Percentiles rank a stretch among this genome's conserved stretches.
These are phyloP conservation scores for Claviceps paspali DNA, from an alignment of 2,329 filamentous ascomycete species.

Conservation along the genomic window DNA sequence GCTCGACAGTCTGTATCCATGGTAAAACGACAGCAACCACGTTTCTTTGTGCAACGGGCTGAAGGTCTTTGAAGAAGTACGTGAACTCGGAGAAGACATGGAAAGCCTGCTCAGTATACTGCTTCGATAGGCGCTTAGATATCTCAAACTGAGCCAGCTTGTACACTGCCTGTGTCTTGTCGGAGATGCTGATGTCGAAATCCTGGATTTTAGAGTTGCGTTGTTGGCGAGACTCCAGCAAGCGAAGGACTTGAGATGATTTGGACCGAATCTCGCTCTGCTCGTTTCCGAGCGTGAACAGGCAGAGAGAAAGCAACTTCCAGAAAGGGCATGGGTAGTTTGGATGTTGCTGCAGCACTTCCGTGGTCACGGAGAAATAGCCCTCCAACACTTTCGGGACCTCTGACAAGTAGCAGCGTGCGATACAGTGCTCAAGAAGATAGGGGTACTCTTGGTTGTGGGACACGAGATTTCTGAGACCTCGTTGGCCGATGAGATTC, in stretches of 20 bases:
- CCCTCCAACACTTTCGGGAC: conserved; percentile 75
- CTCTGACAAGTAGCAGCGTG: conserved; percentile 76
- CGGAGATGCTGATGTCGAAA: conserved; percentile 94
- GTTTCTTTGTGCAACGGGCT: conserved; percentile 73
- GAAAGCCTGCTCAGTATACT: conserved; percentile 80
- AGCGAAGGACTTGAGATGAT: conserved; percentile 65
- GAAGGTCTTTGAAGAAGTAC: conserved; percentile 76
- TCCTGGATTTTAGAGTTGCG: conserved; percentile 85
- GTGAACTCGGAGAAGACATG: conserved; percentile 94
- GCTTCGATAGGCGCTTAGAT: conserved; percentile 74
- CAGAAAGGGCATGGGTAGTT: conserved; percentile 77
- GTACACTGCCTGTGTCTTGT: conserved; percentile 96
- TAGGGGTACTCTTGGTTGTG: conserved; percentile 81
- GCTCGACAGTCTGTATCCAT: conserved; percentile 89
- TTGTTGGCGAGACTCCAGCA: conserved; percentile 63
- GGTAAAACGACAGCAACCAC: conserved; percentile 88
- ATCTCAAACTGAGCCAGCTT: conserved; percentile 96
- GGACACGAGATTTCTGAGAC: conserved; percentile 75
- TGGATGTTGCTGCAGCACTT: conserved; percentile 71
- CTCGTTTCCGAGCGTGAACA: conserved; percentile 88
- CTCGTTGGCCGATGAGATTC: conserved; percentile 76
- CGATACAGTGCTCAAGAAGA: conserved; percentile 76
- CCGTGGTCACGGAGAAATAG: conserved; percentile 84
- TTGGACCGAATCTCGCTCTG: conserved; percentile 80
- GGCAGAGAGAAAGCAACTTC: conserved; percentile 73